A percentile compares a stretch with the other conserved stretches of the same genome.
Evolutionary conservation across 495 filamentous ascomycete genomes (phyloP).

Genomic region (Sordaria brevicollis): DNA sequence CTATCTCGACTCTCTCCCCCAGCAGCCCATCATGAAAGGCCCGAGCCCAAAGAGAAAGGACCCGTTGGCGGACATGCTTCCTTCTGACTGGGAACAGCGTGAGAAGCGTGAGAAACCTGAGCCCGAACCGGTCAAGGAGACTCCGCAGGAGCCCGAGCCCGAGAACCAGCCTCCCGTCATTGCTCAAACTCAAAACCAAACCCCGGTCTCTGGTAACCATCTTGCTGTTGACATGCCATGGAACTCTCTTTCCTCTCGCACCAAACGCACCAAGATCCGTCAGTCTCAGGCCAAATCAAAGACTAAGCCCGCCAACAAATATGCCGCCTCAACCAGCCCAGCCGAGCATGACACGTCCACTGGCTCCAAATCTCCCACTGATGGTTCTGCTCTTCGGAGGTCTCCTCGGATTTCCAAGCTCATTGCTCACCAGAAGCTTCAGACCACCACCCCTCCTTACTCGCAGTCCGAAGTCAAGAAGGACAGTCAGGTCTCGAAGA

Average conservation of each 20-base stretch:
- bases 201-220: background rate
- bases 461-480: background rate
- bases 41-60: background rate
- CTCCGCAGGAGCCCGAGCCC: background rate
- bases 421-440: background rate
- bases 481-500: background rate
- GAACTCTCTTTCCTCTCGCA: background rate
- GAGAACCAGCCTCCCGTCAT: background rate
- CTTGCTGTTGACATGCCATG: background rate
- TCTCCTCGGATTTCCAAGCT: background rate
- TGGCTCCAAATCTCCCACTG: background rate
- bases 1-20: background rate
- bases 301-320: background rate
- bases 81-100: background rate
- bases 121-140: background rate
- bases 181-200: background rate
- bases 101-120: background rate
- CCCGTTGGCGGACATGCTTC: conserved; percentile 1
- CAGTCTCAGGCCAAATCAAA: background rate
- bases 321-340: background rate
- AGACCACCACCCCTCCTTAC: background rate
- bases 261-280: background rate
- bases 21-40: background rate
- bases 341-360: background rate
- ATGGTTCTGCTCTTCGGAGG: background rate